These are phyloP conservation scores for Rhizomucor pusillus DNA, from an alignment of 371 early-diverging fungal species.

Conservation along the genomic window DNA sequence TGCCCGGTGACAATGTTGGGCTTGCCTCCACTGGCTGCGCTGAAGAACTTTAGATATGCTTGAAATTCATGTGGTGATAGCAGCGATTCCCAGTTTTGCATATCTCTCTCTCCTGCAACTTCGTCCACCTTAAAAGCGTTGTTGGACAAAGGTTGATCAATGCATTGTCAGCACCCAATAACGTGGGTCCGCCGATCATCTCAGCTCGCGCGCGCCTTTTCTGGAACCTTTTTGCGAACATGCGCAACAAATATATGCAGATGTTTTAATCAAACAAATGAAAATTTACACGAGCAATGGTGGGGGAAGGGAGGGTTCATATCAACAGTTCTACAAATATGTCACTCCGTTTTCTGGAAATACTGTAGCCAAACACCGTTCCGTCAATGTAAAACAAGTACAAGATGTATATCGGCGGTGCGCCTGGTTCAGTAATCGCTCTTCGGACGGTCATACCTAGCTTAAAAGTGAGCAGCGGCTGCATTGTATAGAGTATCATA, in stretches of 20 bases:
- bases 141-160: conserved; percentile 1
- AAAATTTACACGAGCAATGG: no score
- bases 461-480: background rate
- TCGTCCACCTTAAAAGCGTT: no score
- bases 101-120: no score
- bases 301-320: background rate
- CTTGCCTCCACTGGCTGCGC: conserved; percentile 58
- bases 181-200: background rate
- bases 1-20: conserved; percentile 69
- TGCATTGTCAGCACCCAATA: background rate
- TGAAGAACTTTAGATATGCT: conserved; percentile 67
- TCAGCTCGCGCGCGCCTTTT: no score
- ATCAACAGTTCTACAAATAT: conserved; percentile 4
- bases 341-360: conserved; percentile 23
- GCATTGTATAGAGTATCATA: background rate
- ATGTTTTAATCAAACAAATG: no score
- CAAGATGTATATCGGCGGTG: conserved; percentile 23
- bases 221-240: no score
- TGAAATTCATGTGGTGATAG: conserved; percentile 69
- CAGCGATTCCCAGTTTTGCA: conserved; percentile 32
- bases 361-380: conserved; percentile 24
- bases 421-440: conserved; percentile 16
- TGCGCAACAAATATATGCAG: no score
- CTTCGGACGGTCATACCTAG: conserved; percentile 33
- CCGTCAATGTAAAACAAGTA: conserved; percentile 42